These are phyloP conservation scores for Arachnomyces sp. DNA, from an alignment of 2,329 filamentous ascomycete genomes.

Conservation along the genomic window DNA sequence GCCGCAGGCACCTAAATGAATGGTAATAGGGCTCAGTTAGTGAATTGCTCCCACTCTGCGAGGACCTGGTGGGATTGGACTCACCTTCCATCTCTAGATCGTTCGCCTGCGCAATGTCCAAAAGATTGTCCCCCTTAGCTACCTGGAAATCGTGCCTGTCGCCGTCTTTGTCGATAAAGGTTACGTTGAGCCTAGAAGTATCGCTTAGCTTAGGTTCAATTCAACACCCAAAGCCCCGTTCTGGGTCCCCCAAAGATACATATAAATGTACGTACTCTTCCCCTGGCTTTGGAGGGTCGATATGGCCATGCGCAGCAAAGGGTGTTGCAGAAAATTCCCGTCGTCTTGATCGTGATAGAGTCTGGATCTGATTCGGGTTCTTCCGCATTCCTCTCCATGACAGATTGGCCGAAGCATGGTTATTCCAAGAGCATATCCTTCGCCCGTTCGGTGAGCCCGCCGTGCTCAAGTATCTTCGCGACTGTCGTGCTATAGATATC, in stretches of 20 bases:
- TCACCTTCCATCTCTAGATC: conserved; percentile 93
- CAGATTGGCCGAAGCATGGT: conserved; percentile 9
- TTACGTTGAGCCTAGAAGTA: conserved; percentile 63
- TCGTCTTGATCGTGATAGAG: conserved; percentile 18
- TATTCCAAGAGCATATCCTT: conserved; percentile 1
- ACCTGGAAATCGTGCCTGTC: conserved; percentile 69
- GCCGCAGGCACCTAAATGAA: conserved; percentile 67
- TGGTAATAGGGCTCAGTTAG: neutral
- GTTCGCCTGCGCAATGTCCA: conserved; percentile 90
- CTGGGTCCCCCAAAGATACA: neutral
- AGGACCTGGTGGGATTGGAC: conserved; percentile 10
- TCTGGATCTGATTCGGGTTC: conserved; percentile 9
- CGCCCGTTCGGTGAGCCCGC: conserved; percentile 5
- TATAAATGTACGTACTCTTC: conserved; percentile 62
- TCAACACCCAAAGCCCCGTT: neutral
- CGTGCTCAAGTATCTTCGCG: conserved; percentile 21
- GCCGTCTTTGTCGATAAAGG: conserved; percentile 88
- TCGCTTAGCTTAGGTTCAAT: conserved; percentile 1
- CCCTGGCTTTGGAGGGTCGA: conserved; percentile 75
- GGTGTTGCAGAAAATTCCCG: conserved; percentile 60
- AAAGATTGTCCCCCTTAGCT: conserved; percentile 76
- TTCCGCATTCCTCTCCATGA: conserved; percentile 5
- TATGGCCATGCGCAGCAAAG: conserved; percentile 61
- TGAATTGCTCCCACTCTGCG: neutral
- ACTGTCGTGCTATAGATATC: conserved; percentile 18